A percentile compares a stretch with the other conserved stretches of the same genome.
Conservation (phyloP, 345 rosid genomes). For the Eucalyptus sideroxylon region DNA sequence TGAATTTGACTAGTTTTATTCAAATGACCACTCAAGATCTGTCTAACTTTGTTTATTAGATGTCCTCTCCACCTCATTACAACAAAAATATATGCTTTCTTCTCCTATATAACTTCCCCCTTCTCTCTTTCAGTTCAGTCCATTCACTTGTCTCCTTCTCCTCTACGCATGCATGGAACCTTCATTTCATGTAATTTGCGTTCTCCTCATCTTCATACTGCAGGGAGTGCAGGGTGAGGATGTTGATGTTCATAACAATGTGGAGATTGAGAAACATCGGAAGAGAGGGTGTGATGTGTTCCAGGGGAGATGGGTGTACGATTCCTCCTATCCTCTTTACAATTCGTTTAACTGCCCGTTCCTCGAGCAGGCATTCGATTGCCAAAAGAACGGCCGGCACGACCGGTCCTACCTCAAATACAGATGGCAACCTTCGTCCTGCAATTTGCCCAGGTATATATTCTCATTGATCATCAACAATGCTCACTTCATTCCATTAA, state of each 20-base stretch:
- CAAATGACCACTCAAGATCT: neutral
- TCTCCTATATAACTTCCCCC: neutral
- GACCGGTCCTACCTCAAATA: constrained; percentile 49
- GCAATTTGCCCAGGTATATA: constrained; percentile 40
- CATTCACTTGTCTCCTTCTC: neutral
- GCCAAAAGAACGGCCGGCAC: constrained; percentile 40
- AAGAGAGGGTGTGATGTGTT: constrained; percentile 14
- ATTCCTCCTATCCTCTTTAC: constrained; percentile 41
- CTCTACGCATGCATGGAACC: neutral
- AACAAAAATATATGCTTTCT: neutral
- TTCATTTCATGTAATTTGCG: neutral
- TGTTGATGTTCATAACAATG: neutral
- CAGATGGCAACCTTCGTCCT: constrained; percentile 50
- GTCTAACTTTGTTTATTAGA: neutral
- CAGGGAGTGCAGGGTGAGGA: neutral
- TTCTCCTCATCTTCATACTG: neutral
- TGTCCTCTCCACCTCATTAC: neutral
- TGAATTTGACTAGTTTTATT: neutral
- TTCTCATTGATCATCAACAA: neutral
- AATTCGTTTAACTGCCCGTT: constrained; percentile 30
- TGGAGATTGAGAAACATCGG: neutral
- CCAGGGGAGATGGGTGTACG: constrained; percentile 55
- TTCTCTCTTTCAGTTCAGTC: neutral
- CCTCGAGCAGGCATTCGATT: constrained; percentile 40
- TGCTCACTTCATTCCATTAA: neutral